These are phyloP conservation scores for Epichloe sylvatica DNA, from an alignment of 2,329 filamentous ascomycete species.

Conservation along the genomic window DNA sequence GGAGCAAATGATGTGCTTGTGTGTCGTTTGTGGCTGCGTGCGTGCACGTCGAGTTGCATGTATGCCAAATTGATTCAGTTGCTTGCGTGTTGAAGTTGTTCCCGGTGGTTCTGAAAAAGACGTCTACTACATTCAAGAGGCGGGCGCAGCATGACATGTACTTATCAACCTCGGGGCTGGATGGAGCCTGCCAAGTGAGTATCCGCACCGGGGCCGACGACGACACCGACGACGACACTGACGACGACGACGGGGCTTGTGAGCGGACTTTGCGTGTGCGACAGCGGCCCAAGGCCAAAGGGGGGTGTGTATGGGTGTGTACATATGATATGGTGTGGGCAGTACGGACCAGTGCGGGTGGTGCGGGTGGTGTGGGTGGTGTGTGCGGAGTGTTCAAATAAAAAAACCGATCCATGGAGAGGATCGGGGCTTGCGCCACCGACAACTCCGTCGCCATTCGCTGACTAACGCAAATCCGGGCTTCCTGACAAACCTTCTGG, in stretches of 20 bases:
- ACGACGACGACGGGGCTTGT: constrained; percentile 9
- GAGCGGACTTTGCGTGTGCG: constrained; percentile 20
- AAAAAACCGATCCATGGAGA: neutral
- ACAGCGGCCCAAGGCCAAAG: constrained; percentile 6
- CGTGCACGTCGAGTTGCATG: neutral
- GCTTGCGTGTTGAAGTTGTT: neutral
- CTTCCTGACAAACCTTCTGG: no score
- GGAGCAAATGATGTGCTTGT: constrained; percentile 16
- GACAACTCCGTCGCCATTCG: constrained; percentile 7
- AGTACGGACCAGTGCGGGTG: neutral
- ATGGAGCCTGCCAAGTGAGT: constrained; percentile 4
- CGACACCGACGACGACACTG: constrained; percentile 8
- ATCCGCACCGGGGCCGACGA: constrained; percentile 7
- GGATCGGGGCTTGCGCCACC: constrained; percentile 3
- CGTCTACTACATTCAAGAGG: neutral
- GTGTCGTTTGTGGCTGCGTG: no score
- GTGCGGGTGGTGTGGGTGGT: neutral
- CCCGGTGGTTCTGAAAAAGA: constrained; percentile 2
- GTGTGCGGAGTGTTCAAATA: neutral
- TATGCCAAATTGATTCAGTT: neutral
- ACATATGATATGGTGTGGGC: no score
- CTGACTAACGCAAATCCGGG: constrained; percentile 7
- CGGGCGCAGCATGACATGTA: constrained; percentile 2
- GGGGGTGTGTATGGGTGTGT: constrained; percentile 1
- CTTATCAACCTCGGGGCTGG: constrained; percentile 5